Evolutionary conservation across 2,329 filamentous ascomycete genomes (phyloP), one percentile per base, ranked within the genome.

Genomic region (Aspergillus ustus): DNA sequence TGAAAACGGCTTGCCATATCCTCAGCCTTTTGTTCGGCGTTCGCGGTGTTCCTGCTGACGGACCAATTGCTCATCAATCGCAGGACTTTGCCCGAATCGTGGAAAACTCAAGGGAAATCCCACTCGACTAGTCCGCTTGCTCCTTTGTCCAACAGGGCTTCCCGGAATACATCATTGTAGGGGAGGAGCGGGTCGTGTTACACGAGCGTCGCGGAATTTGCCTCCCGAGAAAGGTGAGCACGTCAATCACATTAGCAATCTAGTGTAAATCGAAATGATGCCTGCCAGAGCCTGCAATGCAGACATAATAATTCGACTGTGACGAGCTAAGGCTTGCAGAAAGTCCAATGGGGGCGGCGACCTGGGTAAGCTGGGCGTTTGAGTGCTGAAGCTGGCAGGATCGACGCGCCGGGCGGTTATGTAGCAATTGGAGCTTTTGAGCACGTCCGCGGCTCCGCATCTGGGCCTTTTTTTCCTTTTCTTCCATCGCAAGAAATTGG

Each of bases 161-260:
- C 52, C 67, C 66, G 70, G 73, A 73, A 71, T 68, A 69, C 65
- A 71, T 70, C 66, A 68, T 65, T 70, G 58, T 69, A 60, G 28
- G 62, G 70, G 60, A 67, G 63, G 70, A 71, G 65, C 52, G 52
- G 44, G 22, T 48, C 54, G 28, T 51, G 72, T 74, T 66, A 68
- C 63, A 75, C 72, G 46, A 59, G 55, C 56, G 62, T 65, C 57
- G 63, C 70, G 70, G 72, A 37, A 63, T 66, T 68, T 64, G 65
- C 66, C 67, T 69, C 70, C 72, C 67, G 68, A 60, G 55, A 52
- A 58, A 52, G 45, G 55, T 55, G 53, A 65, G 61, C 61, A 48
- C 59, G 53, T 62, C 63, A 62, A 67, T 59, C 60, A 48, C 52
- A 51, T 63, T 44, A 55, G 60, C 34, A 28, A 25, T 50, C 54